phyloP scores from a whole-genome alignment of 768 basidiomycete genomes.

The Tylopilus plumbeoviolaceoides region DNA sequence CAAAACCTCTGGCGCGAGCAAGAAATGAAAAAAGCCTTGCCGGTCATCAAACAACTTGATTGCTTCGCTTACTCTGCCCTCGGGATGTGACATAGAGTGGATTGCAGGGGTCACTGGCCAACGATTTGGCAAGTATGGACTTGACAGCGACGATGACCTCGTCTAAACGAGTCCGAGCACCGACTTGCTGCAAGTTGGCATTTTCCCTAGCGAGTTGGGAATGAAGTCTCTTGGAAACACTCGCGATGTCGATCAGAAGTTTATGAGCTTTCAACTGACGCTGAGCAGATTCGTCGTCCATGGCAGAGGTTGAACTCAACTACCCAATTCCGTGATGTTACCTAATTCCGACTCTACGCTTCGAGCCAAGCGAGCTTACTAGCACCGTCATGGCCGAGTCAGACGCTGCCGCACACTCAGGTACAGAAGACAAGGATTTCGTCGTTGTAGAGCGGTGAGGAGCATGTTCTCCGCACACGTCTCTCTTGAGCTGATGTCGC shows the following conservation, averaged over 20 bases:
- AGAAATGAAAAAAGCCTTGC: not conserved
- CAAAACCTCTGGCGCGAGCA: not conserved
- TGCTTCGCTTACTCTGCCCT: not conserved
- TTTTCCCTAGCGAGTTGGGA: not conserved
- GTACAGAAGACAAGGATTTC: slow-evolving; percentile 19
- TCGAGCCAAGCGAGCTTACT: not conserved
- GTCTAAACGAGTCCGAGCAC: not conserved
- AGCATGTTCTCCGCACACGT: not conserved
- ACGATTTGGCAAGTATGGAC: not conserved
- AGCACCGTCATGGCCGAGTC: slow-evolving; percentile 24
- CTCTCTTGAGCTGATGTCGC: slow-evolving; percentile 1
- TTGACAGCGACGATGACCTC: not conserved
- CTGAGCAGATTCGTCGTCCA: not conserved
- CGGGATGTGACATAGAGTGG: not conserved
- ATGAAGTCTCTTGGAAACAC: not conserved
- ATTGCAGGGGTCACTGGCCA: not conserved
- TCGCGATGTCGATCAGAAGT: not conserved
- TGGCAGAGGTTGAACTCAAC: not conserved
- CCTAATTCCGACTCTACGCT: not conserved
- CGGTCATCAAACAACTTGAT: slow-evolving; percentile 1
- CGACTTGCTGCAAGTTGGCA: not conserved
- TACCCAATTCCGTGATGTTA: slow-evolving; percentile 1
- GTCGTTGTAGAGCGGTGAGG: slow-evolving; percentile 27
- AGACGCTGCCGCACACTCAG: slow-evolving; percentile 2
- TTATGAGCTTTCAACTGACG: not conserved